Percentiles rank a stretch among this genome's conserved stretches.
These are phyloP conservation scores for Vitis hybrid DNA, from an alignment of 177 flowering plant species.

Conservation along the genomic window DNA sequence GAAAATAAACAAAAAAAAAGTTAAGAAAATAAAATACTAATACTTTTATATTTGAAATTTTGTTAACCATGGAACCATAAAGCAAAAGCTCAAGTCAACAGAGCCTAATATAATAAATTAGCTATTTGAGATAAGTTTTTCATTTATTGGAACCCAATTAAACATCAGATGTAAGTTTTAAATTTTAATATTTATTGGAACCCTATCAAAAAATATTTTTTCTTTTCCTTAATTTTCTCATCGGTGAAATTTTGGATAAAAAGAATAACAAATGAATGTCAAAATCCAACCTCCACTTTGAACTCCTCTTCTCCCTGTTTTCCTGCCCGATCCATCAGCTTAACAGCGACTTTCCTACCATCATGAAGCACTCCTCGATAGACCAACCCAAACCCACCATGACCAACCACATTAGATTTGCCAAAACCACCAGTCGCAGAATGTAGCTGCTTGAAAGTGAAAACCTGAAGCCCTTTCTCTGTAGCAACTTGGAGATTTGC, in stretches of 20 bases:
- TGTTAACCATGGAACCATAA: no score
- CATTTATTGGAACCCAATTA: no score
- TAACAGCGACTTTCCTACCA: slow-evolving; percentile 86
- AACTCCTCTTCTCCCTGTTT: slow-evolving; percentile 97
- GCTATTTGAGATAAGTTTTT: no score
- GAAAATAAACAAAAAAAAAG: no score
- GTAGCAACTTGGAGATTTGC: slow-evolving; percentile 35
- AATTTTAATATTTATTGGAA: no score
- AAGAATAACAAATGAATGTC: background rate
- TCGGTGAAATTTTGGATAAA: background rate
- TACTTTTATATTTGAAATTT: no score
- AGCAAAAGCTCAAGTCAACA: no score
- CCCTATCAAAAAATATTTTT: no score
- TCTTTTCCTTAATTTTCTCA: no score
- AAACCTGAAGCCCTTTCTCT: slow-evolving; percentile 72
- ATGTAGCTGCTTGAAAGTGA: slow-evolving; percentile 91
- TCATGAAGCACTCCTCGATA: slow-evolving; percentile 80
- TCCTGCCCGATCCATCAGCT: slow-evolving; percentile 86
- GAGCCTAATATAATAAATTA: no score
- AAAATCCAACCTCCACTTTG: slow-evolving; percentile 68
- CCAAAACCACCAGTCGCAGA: slow-evolving; percentile 87
- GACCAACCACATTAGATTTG: slow-evolving; percentile 85
- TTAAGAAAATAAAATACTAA: no score
- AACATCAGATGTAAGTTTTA: no score
- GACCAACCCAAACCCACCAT: slow-evolving; percentile 88